Base-by-base conservation (phyloP, 2,329 filamentous ascomycete species). In the Orbilia quercus region DNA sequence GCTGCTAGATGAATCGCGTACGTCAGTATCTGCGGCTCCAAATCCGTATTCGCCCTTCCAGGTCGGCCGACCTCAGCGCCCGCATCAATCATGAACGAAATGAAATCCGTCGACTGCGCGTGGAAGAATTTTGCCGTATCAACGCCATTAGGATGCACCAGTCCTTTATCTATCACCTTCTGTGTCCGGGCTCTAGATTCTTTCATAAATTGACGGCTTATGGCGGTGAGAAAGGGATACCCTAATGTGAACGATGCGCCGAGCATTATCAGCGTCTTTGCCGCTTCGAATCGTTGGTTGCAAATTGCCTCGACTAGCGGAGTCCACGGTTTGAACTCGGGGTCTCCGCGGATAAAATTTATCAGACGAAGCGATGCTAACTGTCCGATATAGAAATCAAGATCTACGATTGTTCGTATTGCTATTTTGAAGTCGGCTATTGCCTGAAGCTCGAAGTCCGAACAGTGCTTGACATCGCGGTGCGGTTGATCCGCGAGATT, bases 1-100 rank as follows among this genome's bases (percentile, higher is more conserved):
- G 55, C 64, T 12, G 64, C 64, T n/a, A 69, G 20, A 55, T 69
- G 64, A 12, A 69, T 38, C 4, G 64, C 47, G 14, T 47, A 60
- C 2, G 64, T 69, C 14, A 23, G 25, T 9, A 69, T 50, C 16
- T 69, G 64, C 12, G 25, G 1, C 5, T 40, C 47, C 11, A 40
- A 1, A 42, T 69, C 64, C 7, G 64, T 69, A 25, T 60, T 69
- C 14, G 55, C 64, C 7, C 5, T 31, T 6, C 64, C 64, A 1
- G 23, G 11, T 1, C 7, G 22, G 22, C 48, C 40, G 1, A 62
- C 18, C 16, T 67, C 36, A 1, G 25, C 44, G 5, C 55, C 64
- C 1, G 12, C 22, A 4, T 60, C 47, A 0, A 69, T 40, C 64
- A 69, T 69, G 18, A 47, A 62, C 0, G 47, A 5, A n/a, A 69